These are phyloP conservation scores for Limonium bicolor DNA, from an alignment of 148 eudicot species.

Conservation along the genomic window DNA sequence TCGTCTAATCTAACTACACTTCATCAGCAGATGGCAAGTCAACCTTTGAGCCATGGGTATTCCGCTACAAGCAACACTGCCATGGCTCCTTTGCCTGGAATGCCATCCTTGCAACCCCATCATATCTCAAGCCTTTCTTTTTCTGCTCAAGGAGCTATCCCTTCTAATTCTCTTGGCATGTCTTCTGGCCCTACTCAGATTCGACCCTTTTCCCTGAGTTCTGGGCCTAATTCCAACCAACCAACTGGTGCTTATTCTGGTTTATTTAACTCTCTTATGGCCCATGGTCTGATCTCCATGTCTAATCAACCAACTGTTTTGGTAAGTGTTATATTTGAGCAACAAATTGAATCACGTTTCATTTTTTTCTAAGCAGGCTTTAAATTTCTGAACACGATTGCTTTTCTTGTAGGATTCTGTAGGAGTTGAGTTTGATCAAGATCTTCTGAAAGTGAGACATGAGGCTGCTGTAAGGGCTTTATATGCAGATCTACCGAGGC, in stretches of 20 bases:
- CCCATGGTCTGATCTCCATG: conserved; percentile 70
- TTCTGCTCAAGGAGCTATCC: conserved; percentile 22
- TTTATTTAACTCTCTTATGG: conserved; percentile 57
- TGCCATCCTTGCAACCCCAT: conserved; percentile 26
- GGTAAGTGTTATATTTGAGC: conserved; percentile 19
- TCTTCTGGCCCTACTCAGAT: conserved; percentile 26
- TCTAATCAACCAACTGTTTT: conserved; percentile 34
- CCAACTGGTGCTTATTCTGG: conserved; percentile 39
- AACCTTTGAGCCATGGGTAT: conserved; percentile 37
- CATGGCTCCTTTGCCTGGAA: conserved; percentile 16
- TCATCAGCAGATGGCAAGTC: conserved; percentile 13
- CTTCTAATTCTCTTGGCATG: conserved; percentile 32
- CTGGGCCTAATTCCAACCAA: conserved; percentile 28
- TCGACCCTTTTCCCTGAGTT: conserved; percentile 25
- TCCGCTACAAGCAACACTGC: conserved; percentile 11
- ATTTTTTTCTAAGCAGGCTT: neutral
- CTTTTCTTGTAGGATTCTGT: conserved; percentile 38
- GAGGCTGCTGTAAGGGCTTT: conserved; percentile 55
- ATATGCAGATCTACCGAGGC: conserved; percentile 80
- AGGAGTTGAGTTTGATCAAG: conserved; percentile 74
- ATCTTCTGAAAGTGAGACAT: conserved; percentile 72
- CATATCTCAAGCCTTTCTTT: conserved; percentile 23
- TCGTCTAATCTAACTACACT: conserved; percentile 16
- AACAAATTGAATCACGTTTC: neutral
- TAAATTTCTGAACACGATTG: too few relatives aligned